Evolutionary conservation across 768 basidiomycete species (phyloP).

Genomic region (Tricholoma flavovirens): DNA sequence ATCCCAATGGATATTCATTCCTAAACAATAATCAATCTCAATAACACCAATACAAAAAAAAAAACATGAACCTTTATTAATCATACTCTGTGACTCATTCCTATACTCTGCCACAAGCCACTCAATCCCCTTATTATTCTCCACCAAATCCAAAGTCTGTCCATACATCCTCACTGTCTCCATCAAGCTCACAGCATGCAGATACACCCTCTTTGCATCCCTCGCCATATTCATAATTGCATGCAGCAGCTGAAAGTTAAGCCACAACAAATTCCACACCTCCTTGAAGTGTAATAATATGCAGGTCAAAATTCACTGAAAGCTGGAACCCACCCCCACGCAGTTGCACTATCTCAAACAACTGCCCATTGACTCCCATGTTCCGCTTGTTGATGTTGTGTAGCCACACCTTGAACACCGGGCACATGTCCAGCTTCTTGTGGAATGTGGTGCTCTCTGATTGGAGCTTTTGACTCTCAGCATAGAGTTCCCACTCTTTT

Average conservation of each 20-base stretch:
- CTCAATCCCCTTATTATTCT: conserved; percentile 86
- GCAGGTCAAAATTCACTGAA: conserved; percentile 95
- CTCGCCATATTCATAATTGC: conserved; percentile 95
- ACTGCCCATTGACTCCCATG: conserved; percentile 84
- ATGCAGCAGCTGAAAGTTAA: conserved; percentile 94
- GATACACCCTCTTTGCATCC: conserved; percentile 97
- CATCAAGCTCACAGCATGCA: conserved; percentile 97
- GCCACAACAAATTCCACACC: conserved; percentile 91
- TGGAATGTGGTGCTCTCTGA: conserved; percentile 88
- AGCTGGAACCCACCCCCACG: conserved; percentile 77
- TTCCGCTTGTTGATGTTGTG: conserved; percentile 91
- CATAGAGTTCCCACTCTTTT: conserved; percentile 97
- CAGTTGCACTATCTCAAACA: conserved; percentile 85
- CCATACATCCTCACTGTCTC: conserved; percentile 98
- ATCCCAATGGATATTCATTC: conserved; percentile 96
- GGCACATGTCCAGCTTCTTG: conserved; percentile 91
- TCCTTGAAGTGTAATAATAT: conserved; percentile 99
- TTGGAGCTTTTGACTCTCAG: conserved; percentile 97
- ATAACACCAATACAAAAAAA: neutral
- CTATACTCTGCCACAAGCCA: conserved; percentile 94
- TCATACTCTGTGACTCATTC: conserved; percentile 91
- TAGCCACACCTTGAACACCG: conserved; percentile 95
- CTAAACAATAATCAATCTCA: conserved; percentile 31
- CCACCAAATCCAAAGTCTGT: conserved; percentile 91
- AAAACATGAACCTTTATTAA: conserved; percentile 65